These are phyloP conservation scores for Corchorus capsularis DNA, from an alignment of 345 rosid species.

Conservation along the genomic window DNA sequence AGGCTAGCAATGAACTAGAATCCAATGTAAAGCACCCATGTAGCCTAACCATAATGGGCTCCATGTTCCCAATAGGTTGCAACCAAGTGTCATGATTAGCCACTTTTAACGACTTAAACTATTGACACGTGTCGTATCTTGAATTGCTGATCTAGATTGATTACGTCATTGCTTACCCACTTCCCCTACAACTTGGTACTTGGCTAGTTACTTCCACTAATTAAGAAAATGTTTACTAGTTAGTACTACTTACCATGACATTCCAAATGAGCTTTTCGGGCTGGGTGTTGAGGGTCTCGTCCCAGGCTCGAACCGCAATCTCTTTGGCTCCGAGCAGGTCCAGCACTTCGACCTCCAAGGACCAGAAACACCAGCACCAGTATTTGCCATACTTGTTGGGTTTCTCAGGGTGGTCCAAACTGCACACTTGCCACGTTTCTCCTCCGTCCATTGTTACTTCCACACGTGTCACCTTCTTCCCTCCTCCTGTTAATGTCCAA, in stretches of 20 bases:
- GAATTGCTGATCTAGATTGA: too few species aligned
- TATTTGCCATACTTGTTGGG: constrained; percentile 69
- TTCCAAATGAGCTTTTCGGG: constrained; percentile 97
- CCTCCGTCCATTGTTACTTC: constrained; percentile 95
- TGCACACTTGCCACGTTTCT: constrained; percentile 87
- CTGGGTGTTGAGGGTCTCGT: constrained; percentile 83
- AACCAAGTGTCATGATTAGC: too few species aligned
- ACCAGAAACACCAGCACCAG: constrained; percentile 99
- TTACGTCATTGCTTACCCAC: too few species aligned
- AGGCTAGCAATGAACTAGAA: too few species aligned
- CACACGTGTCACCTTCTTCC: constrained; percentile 92
- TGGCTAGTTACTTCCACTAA: too few species aligned
- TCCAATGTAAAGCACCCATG: too few species aligned
- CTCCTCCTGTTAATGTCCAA: constrained; percentile 59
- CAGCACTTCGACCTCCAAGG: constrained; percentile 77
- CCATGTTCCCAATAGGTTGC: too few species aligned
- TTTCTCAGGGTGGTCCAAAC: constrained; percentile 69
- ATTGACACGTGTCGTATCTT: too few species aligned
- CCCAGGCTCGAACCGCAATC: constrained; percentile 96
- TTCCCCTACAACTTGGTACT: too few species aligned
- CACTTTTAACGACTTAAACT: too few species aligned
- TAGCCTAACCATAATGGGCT: too few species aligned
- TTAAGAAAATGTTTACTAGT: background rate
- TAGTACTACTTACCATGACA: constrained; percentile 59
- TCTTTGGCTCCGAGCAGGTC: constrained; percentile 78